A percentile compares a stretch with the other conserved stretches of the same genome.
Evolutionary conservation across 202 grass and related monocot species (phyloP).

Genomic region (Brachypodium distachyon): DNA sequence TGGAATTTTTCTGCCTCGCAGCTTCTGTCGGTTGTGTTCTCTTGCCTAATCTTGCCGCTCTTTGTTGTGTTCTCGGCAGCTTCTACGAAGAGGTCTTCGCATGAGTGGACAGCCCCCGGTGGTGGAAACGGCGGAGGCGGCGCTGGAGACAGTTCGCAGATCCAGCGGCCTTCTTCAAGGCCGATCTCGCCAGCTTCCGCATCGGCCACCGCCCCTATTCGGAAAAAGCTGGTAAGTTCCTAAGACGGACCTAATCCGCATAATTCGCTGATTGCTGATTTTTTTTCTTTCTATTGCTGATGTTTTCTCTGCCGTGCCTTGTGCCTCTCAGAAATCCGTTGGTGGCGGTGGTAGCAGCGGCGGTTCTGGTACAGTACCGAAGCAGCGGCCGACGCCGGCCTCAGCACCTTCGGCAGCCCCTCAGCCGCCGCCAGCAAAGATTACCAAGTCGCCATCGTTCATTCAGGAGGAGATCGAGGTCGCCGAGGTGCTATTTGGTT

Average conservation of each 20-base stretch:
- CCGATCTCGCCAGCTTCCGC: conserved; percentile 69
- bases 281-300: background rate
- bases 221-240: conserved; percentile 73
- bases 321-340: conserved; percentile 47
- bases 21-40: background rate
- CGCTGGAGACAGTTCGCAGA: conserved; percentile 41
- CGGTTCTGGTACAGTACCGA: conserved; percentile 21
- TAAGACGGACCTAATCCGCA: background rate
- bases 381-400: conserved; percentile 24
- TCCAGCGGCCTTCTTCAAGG: conserved; percentile 49
- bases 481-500: conserved; percentile 88
- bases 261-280: background rate
- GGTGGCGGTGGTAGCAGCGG: conserved; percentile 21
- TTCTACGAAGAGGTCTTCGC: conserved; percentile 63
- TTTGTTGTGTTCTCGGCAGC: conserved; percentile 25
- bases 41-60: background rate
- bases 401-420: conserved; percentile 24
- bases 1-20: background rate
- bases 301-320: background rate
- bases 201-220: conserved; percentile 35
- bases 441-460: conserved; percentile 65
- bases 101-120: conserved; percentile 66
- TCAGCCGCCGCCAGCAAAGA: conserved; percentile 44
- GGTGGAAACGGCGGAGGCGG: conserved; percentile 23
- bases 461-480: conserved; percentile 97